Evolutionary conservation across 495 filamentous ascomycete genomes (phyloP), one percentile per base, ranked within the genome.

Genomic region (Aspergillus steynii): DNA sequence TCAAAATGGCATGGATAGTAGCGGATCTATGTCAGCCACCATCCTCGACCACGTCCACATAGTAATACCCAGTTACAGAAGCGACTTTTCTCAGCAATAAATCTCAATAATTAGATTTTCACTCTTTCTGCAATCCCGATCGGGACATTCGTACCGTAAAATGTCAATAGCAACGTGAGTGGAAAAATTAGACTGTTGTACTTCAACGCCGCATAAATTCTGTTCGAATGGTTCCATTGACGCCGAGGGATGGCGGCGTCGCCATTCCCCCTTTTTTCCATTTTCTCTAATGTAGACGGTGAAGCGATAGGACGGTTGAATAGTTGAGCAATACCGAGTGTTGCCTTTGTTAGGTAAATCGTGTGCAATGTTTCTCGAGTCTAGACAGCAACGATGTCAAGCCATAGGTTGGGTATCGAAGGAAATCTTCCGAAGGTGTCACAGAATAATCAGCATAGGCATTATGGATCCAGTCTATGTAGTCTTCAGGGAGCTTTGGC

Each of bases 121-220:
- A 53, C 50, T 6, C 6, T 32, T 15, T 28, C 9, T 55, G 3
- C 52, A 25, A 6, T 7, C 9, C 9, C 29, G 15, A 32, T 8
- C 10, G 1, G 1, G 52, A 12, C 15, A 2, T 50, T 26, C 27
- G 4, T 50, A 61, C 53, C 45, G 29, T 56, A 61, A 26, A 56
- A 56, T 1, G 53, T 56, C 27, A 52, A 12, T 5, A 50, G 46
- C 10, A 61, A 42, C 10, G 53, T 61, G 20, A 48, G n/a, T 8
- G 59, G 59, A 31, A 56, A 61, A 1, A 61, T 34, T 12, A 61
- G 55, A 15, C 55, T 55, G 12, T 61, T 61, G 52, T 61, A 56
- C 15, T 49, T 42, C 2, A 61, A 47, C 5, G 51, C 29, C 0
- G 29, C 25, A 26, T 61, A 61, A 29, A 61, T 55, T n/a, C 59